Conservation (phyloP, 1,139 yeast genomes). For the Saccharomyces hybrid region DNA sequence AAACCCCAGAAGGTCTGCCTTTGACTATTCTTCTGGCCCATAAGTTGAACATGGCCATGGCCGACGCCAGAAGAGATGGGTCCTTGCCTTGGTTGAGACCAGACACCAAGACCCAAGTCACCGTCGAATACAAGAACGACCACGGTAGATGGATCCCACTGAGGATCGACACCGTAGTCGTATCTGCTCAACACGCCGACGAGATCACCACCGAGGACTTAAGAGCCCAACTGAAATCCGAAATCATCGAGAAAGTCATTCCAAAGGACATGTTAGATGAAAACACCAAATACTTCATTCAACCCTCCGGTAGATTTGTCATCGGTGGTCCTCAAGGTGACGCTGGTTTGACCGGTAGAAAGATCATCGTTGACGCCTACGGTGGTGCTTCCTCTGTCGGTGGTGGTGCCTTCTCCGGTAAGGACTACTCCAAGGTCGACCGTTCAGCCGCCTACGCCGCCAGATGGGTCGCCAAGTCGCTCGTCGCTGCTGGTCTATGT, state of each 20-base stretch:
- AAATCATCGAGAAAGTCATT: constrained; percentile 81
- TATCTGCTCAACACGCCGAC: constrained; percentile 95
- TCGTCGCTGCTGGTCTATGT: too few species aligned
- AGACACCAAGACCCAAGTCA: constrained; percentile 97
- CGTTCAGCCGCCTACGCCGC: constrained; percentile 99
- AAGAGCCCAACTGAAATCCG: constrained; percentile 64
- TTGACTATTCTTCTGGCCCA: constrained; percentile 87
- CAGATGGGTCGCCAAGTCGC: constrained; percentile 99
- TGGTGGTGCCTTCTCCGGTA: constrained; percentile 99
- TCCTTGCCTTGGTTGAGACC: constrained; percentile 94
- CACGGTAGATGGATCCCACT: constrained; percentile 89
- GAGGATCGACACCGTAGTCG: constrained; percentile 93
- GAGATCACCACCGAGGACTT: constrained; percentile 86
- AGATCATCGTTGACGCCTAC: constrained; percentile 96
- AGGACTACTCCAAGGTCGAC: constrained; percentile 98
- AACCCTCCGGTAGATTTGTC: constrained; percentile 97
- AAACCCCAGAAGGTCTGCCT: constrained; percentile 93
- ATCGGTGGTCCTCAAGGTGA: constrained; percentile 99
- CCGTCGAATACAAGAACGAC: constrained; percentile 87
- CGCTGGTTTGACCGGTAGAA: constrained; percentile 98
- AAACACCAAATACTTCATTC: constrained; percentile 91
- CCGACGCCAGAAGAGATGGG: constrained; percentile 93
- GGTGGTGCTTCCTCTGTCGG: constrained; percentile 99
- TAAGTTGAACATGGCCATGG: constrained; percentile 90
- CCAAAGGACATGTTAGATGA: constrained; percentile 85